phyloP scores from a whole-genome alignment of 73 alveolate species.

The Tetrahymena elliotti region DNA sequence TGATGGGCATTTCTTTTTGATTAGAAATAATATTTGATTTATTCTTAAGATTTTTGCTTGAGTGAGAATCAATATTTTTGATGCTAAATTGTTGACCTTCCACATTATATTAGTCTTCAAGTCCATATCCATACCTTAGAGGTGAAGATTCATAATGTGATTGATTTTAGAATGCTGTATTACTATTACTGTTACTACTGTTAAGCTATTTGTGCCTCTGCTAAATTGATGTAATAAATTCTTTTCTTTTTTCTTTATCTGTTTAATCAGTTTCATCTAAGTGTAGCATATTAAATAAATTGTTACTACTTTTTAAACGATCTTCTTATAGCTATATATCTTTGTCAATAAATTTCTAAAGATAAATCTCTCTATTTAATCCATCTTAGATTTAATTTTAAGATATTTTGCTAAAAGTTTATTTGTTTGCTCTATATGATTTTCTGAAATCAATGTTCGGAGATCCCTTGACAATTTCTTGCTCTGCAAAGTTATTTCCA shows the following conservation, averaged over 20 bases:
- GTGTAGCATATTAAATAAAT: background rate
- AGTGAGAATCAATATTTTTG: background rate
- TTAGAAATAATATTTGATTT: background rate
- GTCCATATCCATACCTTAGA: background rate
- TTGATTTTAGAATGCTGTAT: background rate
- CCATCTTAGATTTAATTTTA: background rate
- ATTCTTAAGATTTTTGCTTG: background rate
- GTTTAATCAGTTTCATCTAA: background rate
- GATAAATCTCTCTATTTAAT: background rate
- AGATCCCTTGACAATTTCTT: background rate
- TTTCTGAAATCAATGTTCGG: background rate
- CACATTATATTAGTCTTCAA: background rate
- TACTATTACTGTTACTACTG: background rate
- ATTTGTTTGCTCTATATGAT: background rate
- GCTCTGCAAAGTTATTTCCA: background rate
- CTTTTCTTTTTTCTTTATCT: background rate
- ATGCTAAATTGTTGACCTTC: background rate
- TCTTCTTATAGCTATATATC: background rate
- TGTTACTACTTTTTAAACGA: background rate
- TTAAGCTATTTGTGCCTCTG: background rate
- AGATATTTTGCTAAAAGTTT: background rate
- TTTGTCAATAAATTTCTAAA: background rate
- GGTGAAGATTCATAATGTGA: background rate
- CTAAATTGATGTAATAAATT: background rate
- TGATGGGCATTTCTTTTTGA: background rate